A percentile compares a stretch with the other conserved stretches of the same genome.
Conservation (phyloP, 1,139 yeast species). For the Suhomyces atakaporum region DNA sequence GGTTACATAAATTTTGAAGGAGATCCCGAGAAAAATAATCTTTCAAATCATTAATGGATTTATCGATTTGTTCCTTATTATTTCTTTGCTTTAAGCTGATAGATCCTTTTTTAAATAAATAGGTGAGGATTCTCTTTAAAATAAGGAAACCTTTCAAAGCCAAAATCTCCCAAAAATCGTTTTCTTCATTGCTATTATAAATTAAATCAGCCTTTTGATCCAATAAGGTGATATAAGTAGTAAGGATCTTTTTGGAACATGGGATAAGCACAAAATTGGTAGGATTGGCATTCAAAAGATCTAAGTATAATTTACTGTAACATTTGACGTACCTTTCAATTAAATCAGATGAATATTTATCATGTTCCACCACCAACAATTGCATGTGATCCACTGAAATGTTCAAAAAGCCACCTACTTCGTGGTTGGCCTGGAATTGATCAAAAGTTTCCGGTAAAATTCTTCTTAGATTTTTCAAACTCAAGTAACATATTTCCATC, state of each 20-base stretch:
- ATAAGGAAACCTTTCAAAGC: conserved; percentile 72
- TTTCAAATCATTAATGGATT: conserved; percentile 55
- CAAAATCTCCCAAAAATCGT: conserved; percentile 72
- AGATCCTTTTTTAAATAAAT: conserved; percentile 67
- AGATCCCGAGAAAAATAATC: conserved; percentile 58
- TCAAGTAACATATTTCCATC: conserved; percentile 74
- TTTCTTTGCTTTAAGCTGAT: conserved; percentile 62
- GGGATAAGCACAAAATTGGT: conserved; percentile 73
- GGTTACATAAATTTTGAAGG: conserved; percentile 59
- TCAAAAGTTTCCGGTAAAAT: conserved; percentile 78
- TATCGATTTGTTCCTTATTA: conserved; percentile 60
- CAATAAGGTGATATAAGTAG: conserved; percentile 58
- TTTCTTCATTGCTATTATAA: conserved; percentile 53
- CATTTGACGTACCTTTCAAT: conserved; percentile 74
- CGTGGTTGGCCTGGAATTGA: conserved; percentile 56
- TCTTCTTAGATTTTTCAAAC: conserved; percentile 74
- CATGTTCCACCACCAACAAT: conserved; percentile 54
- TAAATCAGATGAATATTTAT: conserved; percentile 52
- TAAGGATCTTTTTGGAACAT: conserved; percentile 58
- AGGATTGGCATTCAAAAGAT: conserved; percentile 59
- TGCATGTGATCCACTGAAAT: conserved; percentile 62
- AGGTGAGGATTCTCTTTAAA: conserved; percentile 63
- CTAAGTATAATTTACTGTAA: conserved; percentile 70
- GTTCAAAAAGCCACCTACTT: conserved; percentile 61
- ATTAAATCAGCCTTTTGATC: conserved; percentile 64